Evolutionary conservation across 116 monocot species (phyloP).

Genomic region (Posidonia oceanica): DNA sequence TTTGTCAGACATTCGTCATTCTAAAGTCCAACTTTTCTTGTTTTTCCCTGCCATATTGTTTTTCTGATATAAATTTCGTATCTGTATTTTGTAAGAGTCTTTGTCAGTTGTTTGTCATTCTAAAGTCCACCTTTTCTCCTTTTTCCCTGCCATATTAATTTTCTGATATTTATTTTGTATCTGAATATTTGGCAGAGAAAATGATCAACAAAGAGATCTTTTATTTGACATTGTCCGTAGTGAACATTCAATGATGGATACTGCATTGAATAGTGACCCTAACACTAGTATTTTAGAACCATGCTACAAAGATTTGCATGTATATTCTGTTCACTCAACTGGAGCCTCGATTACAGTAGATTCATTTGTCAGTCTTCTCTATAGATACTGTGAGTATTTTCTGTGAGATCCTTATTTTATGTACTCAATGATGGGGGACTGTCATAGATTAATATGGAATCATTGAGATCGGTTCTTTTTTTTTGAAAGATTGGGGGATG

Average conservation of each 20-base stretch:
- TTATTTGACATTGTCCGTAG: conserved; percentile 58
- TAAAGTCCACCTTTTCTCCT: not conserved
- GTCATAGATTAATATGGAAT: no score
- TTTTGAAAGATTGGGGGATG: no score
- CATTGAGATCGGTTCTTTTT: no score
- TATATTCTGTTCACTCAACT: conserved; percentile 62
- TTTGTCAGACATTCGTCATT: not conserved
- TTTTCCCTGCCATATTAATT: not conserved
- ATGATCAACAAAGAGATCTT: conserved; percentile 55
- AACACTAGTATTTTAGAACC: conserved; percentile 15
- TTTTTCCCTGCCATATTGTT: not conserved
- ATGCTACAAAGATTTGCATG: conserved; percentile 10
- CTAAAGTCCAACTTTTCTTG: not conserved
- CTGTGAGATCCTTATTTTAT: no score
- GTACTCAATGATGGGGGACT: no score
- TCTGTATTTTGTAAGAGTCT: not conserved
- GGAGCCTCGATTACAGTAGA: conserved; percentile 61
- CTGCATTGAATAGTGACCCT: conserved; percentile 44
- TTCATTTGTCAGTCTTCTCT: conserved; percentile 54
- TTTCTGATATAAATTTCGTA: not conserved
- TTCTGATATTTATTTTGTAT: not conserved
- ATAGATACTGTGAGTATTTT: conserved; percentile 75
- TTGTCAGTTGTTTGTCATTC: not conserved
- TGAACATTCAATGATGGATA: conserved; percentile 54
- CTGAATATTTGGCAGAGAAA: conserved; percentile 41